Conservation (phyloP, 1,284 basidiomycete species). For the Cryptococcus sp. region DNA sequence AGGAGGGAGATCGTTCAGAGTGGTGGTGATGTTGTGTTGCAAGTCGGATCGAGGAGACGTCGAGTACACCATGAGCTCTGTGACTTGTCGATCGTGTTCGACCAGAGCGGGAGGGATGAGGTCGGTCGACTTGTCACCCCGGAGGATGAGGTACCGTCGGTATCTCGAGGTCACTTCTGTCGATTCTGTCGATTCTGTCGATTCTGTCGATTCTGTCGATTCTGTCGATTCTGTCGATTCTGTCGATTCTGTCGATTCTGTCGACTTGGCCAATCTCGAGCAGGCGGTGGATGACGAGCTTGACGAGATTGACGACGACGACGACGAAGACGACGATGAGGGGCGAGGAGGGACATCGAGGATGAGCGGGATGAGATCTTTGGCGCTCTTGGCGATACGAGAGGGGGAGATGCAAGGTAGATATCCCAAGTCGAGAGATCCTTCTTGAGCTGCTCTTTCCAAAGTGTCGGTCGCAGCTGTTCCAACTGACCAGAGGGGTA, state of each 20-base stretch:
- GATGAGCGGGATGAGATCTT: conserved; percentile 12
- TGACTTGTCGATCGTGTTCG: conserved; percentile 12
- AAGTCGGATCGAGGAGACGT: conserved; percentile 11
- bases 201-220: too few species aligned
- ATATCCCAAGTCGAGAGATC: not conserved
- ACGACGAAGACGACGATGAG: not conserved
- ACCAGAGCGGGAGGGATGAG: conserved; percentile 21
- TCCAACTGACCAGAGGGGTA: conserved; percentile 11
- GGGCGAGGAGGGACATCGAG: conserved; percentile 5
- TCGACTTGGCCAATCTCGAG: too few species aligned
- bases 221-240: not conserved
- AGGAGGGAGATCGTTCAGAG: not conserved
- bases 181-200: too few species aligned
- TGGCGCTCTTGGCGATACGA: conserved; percentile 6
- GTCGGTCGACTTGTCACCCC: conserved; percentile 39
- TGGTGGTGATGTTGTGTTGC: not conserved
- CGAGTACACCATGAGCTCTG: conserved; percentile 24
- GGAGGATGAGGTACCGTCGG: conserved; percentile 28
- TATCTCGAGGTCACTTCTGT: conserved; percentile 2
- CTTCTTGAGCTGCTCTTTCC: not conserved
- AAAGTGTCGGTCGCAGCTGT: conserved; percentile 3
- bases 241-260: too few species aligned
- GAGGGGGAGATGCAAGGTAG: not conserved
- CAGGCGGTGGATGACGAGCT: not conserved
- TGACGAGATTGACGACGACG: too few species aligned